phyloP scores from a whole-genome alignment of 2,329 filamentous ascomycete species.

The Chrysoporthe austroafricana region DNA sequence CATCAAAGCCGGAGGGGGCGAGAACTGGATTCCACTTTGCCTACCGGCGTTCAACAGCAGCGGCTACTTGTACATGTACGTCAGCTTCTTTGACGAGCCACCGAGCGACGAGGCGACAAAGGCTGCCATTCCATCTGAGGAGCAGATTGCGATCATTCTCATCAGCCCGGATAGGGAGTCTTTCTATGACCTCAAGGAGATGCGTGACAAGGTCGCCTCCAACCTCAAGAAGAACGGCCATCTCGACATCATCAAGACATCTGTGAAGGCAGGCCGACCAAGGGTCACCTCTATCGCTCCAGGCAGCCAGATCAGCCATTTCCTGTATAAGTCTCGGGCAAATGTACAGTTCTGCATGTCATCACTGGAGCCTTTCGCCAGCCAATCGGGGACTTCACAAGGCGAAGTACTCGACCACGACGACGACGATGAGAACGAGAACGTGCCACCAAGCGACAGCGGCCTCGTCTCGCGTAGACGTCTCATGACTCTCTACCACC shows the following conservation, averaged over 20 bases:
- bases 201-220: constrained; percentile 64
- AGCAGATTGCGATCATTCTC: constrained; percentile 87
- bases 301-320: constrained; percentile 82
- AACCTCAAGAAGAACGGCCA: constrained; percentile 78
- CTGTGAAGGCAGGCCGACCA: constrained; percentile 73
- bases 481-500: constrained; percentile 83
- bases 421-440: background rate
- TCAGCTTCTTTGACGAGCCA: constrained; percentile 82
- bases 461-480: constrained; percentile 64
- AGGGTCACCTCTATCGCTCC: constrained; percentile 76
- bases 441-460: constrained; percentile 28
- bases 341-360: constrained; percentile 98
- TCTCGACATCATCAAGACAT: constrained; percentile 73
- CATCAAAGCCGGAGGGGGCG: constrained; percentile 85
- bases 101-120: constrained; percentile 44
- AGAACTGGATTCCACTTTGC: constrained; percentile 97
- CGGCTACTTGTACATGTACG: constrained; percentile 98
- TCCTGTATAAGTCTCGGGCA: constrained; percentile 90
- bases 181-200: constrained; percentile 85
- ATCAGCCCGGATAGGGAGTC: constrained; percentile 92
- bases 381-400: background rate
- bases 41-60: constrained; percentile 96
- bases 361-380: constrained; percentile 72
- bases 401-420: constrained; percentile 24
- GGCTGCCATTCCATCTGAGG: constrained; percentile 67